Base-by-base conservation (phyloP, 2,329 filamentous ascomycete species). In the Shiraia sp. region DNA sequence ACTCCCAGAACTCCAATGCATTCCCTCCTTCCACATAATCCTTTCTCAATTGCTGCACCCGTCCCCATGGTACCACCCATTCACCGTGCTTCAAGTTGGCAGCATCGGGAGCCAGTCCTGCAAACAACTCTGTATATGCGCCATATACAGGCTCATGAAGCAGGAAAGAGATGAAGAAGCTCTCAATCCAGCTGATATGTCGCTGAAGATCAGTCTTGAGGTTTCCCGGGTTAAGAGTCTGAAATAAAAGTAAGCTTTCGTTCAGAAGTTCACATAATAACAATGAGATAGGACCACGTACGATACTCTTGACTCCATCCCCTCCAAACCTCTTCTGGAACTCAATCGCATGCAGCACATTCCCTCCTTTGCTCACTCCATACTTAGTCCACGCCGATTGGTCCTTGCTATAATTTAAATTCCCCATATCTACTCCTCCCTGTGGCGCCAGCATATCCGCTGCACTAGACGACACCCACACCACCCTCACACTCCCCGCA, bases 11-110 rank as follows among this genome's bases (percentile, higher is more conserved):
- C 34, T 65, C 59, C 30, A 61, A 47, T 2, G 65, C 70, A 27
- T 67, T 59, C 1, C 67, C 71, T 6, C 61, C 69, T 2, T 59
- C 49, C 3, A 55, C 55, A 10, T 73, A 26, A 38, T 62, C 57
- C 7, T 45, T 37, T 9, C 53, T 41, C 13, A 61, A 22, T 14
- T 23, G 2, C 7, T 32, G 24, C 3, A 54, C 37, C 10, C 72
- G 57, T 7, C 77, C 77, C 73, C 75, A 80, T 1, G 77, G 76
- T 35, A 75, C 63, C 17, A 79, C 52, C 52, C 55, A 71, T n/a
- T 53, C 57, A 2, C 70, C 69, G 40, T 67, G 66, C 27, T 55
- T 49, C 14, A 49, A 9, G 4, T 12, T 24, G 31, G 40, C 47
- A 8, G 49, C 45, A 3, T 55, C 54, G 0, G 54, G 48, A 32